Percentiles rank a stretch among this genome's conserved stretches.
Conservation (phyloP, 208 protist genomes). For the Acanthamoeba lenticulata region DNA sequence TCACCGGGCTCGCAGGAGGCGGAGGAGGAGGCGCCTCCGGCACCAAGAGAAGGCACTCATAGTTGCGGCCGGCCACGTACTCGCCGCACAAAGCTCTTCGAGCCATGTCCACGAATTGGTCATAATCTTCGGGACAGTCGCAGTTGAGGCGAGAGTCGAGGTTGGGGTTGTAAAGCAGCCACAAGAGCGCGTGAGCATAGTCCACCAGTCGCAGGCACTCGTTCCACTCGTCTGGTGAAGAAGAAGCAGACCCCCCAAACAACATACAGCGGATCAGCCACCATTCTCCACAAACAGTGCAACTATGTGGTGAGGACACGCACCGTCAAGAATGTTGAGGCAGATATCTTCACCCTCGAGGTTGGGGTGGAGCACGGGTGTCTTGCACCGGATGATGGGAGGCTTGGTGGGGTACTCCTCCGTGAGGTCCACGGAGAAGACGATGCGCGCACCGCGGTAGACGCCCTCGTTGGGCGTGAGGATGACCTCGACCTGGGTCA, state of each 20-base stretch:
- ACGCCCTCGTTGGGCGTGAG: constrained; percentile 47
- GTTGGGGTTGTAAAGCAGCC: constrained; percentile 62
- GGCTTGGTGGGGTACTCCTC: not conserved
- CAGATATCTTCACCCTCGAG: constrained; percentile 13
- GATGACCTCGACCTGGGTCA: not conserved
- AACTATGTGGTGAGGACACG: not conserved
- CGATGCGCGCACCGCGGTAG: not conserved
- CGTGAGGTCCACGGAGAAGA: constrained; percentile 20
- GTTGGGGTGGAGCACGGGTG: constrained; percentile 31
- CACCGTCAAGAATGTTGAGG: constrained; percentile 37
- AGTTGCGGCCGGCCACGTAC: not conserved
- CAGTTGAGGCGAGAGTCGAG: constrained; percentile 19
- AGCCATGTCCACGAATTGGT: not conserved
- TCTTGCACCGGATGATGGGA: not conserved
- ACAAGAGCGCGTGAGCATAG: constrained; percentile 47
- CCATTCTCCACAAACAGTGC: not conserved
- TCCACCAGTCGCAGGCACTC: constrained; percentile 35
- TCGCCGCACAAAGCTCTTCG: not conserved
- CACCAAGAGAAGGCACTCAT: not conserved
- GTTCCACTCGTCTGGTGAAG: constrained; percentile 20
- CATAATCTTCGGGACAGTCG: not conserved
- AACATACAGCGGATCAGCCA: no score
- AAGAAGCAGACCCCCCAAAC: not conserved
- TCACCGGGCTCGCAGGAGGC: no score
- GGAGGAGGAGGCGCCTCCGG: no score